phyloP scores from a whole-genome alignment of 495 filamentous ascomycete species.

The Aspergillus asperescens region DNA sequence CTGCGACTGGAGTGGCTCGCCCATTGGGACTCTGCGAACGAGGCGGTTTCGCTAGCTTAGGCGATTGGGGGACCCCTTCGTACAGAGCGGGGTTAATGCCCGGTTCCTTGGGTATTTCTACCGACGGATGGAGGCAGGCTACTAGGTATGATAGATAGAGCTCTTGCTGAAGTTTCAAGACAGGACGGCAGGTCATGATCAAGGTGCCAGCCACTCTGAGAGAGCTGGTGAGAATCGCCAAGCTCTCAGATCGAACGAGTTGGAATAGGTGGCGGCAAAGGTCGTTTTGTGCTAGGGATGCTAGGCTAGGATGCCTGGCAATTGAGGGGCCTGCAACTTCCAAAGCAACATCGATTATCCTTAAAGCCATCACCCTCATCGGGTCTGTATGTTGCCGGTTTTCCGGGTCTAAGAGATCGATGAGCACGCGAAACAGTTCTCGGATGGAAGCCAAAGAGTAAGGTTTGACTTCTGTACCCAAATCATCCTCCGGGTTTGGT shows the following conservation, averaged over 20 bases:
- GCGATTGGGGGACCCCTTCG: slow-evolving; percentile 85
- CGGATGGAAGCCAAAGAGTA: slow-evolving; percentile 91
- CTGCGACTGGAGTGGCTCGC: slow-evolving; percentile 83
- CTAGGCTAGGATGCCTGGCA: slow-evolving; percentile 84
- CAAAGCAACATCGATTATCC: slow-evolving; percentile 95
- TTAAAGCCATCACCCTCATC: slow-evolving; percentile 93
- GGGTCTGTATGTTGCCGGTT: slow-evolving; percentile 87
- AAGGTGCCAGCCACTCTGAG: slow-evolving; percentile 87
- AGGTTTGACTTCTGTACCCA: slow-evolving; percentile 59
- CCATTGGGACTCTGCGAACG: slow-evolving; percentile 74
- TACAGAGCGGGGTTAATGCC: slow-evolving; percentile 90
- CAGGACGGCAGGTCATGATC: slow-evolving; percentile 83
- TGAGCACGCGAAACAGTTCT: slow-evolving; percentile 91
- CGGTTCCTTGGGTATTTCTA: slow-evolving; percentile 86
- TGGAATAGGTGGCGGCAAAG: slow-evolving; percentile 95
- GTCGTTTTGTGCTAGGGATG: slow-evolving; percentile 84
- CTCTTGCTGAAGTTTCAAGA: slow-evolving; percentile 95
- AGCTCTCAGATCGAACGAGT: slow-evolving; percentile 91
- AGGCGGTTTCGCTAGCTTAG: slow-evolving; percentile 78
- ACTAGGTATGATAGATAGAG: slow-evolving; percentile 92
- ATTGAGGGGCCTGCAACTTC: slow-evolving; percentile 97
- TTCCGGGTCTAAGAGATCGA: slow-evolving; percentile 89
- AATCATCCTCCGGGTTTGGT: slow-evolving; percentile 33
- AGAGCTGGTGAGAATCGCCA: slow-evolving; percentile 86
- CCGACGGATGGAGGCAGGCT: slow-evolving; percentile 83